Conservation (phyloP, 306 rosid species). For the Dalbergia cochinchinensis region DNA sequence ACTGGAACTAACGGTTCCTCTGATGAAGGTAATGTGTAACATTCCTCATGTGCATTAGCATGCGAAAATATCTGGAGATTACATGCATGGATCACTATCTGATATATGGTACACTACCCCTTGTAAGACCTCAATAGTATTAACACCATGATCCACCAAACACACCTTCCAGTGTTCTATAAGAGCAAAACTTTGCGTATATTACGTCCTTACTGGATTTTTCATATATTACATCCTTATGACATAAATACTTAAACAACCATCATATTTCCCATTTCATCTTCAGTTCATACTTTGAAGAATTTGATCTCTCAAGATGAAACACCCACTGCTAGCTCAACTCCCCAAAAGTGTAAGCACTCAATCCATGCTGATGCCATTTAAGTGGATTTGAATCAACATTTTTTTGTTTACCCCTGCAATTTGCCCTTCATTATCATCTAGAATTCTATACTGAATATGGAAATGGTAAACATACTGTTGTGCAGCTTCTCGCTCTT, state of each 20-base stretch:
- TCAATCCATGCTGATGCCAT: conserved; percentile 22
- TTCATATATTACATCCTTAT: conserved; percentile 9
- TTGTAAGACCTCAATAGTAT: neutral
- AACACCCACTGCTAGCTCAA: conserved; percentile 67
- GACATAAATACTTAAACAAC: conserved; percentile 22
- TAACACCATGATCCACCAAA: conserved; percentile 11
- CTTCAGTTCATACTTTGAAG: conserved; percentile 80
- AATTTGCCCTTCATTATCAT: conserved; percentile 11
- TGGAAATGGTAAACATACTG: conserved; percentile 20
- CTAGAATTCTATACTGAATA: conserved; percentile 31
- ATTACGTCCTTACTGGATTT: neutral
- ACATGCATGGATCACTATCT: conserved; percentile 18
- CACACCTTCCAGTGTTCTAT: neutral
- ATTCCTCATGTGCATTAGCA: conserved; percentile 16
- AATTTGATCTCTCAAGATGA: conserved; percentile 89
- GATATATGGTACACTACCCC: conserved; percentile 23
- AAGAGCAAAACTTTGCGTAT: conserved; percentile 1
- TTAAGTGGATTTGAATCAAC: conserved; percentile 18
- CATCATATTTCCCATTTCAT: conserved; percentile 41
- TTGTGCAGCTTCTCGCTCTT: conserved; percentile 85
- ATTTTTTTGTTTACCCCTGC: neutral
- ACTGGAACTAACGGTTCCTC: conserved; percentile 58
- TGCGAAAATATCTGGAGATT: conserved; percentile 3
- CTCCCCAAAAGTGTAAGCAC: conserved; percentile 82
- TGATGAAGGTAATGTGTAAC: conserved; percentile 71